Base-by-base conservation (phyloP, 768 basidiomycete species). In the Collybia mongolica region DNA sequence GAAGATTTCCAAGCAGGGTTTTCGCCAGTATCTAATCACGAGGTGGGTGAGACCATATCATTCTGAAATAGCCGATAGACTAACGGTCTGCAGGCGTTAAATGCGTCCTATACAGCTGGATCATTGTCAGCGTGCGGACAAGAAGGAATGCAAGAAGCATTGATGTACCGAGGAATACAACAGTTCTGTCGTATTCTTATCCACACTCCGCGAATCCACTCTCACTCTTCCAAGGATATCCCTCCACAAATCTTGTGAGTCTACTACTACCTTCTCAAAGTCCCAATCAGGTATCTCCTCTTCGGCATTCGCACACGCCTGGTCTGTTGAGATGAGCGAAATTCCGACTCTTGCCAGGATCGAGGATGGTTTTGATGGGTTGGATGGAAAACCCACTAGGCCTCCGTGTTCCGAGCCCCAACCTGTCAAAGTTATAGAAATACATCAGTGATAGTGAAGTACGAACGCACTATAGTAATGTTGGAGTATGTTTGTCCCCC, bases 51-150 rank as follows among this genome's bases (percentile, higher is more conserved):
- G 14, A 37, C 24, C 35, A 44, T 6, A 11, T 23, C 9, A 54
- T 32, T 15, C 14, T 3, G 45, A 44, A 5, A 29, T 36, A 8
- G 39, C 44, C 32, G 11, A 15, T 18, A 39, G 6, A 59, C 78
- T 58, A 57, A 84, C 83, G 84, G 56, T 86, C 83, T 1, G 80
- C 82, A 11, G 84, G 83, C 0, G 76, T 74, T 39, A 85, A 79
- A 57, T 85, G 83, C 0, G 77, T 80, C 41, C 84, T 60, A 54
- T 86, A 86, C 1, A 84, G 62, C 75, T 80, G 52, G 4, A 38
- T 32, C 6, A 42, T 48, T 18, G 51, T 39, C 6, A 22, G 19
- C 18, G 6, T 8, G 26, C 41, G 15, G 28, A 29, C 3, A 20
- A n/a, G 11, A 48, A 23, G 7, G 18, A 32, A 20, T 41, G 18